Conservation (phyloP, 2,329 filamentous ascomycete genomes). For the Pseudofabraea citricarpa region DNA sequence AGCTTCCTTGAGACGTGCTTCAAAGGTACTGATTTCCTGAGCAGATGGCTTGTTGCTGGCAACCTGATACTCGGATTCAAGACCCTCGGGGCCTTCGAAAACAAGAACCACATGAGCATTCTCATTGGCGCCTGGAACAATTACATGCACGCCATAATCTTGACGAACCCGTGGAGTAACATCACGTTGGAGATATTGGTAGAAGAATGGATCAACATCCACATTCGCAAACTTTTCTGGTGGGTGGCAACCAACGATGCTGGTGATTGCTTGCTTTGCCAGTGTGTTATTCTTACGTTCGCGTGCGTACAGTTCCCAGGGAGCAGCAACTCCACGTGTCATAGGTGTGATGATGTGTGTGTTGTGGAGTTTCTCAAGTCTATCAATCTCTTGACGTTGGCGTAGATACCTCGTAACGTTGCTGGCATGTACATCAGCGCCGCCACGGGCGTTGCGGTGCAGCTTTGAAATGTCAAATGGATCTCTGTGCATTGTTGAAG, state of each 20-base stretch:
- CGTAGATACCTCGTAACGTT: slow-evolving; percentile 85
- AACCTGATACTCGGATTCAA: slow-evolving; percentile 44
- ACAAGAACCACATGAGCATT: slow-evolving; percentile 65
- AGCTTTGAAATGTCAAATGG: slow-evolving; percentile 78
- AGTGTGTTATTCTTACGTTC: slow-evolving; percentile 79
- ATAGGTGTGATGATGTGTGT: slow-evolving; percentile 83
- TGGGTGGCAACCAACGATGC: slow-evolving; percentile 68
- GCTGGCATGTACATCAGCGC: slow-evolving; percentile 73
- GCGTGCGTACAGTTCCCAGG: slow-evolving; percentile 84
- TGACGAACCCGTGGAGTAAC: slow-evolving; percentile 59
- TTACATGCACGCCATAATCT: slow-evolving; percentile 67
- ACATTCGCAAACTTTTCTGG: slow-evolving; percentile 65
- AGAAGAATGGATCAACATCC: slow-evolving; percentile 73
- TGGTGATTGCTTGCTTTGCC: slow-evolving; percentile 70
- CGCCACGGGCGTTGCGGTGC: slow-evolving; percentile 67
- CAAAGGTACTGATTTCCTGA: slow-evolving; percentile 47
- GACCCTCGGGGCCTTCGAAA: slow-evolving; percentile 59
- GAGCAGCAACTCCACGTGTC: slow-evolving; percentile 63
- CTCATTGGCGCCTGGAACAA: slow-evolving; percentile 62
- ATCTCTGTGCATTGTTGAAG: slow-evolving; percentile 79
- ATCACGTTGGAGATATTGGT: slow-evolving; percentile 64
- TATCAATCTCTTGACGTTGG: slow-evolving; percentile 74
- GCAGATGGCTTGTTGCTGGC: slow-evolving; percentile 47
- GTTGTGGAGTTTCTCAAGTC: slow-evolving; percentile 74
- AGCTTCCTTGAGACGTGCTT: slow-evolving; percentile 50